phyloP scores from a whole-genome alignment of 768 basidiomycete species.

The Collybiopsis luxurians region DNA sequence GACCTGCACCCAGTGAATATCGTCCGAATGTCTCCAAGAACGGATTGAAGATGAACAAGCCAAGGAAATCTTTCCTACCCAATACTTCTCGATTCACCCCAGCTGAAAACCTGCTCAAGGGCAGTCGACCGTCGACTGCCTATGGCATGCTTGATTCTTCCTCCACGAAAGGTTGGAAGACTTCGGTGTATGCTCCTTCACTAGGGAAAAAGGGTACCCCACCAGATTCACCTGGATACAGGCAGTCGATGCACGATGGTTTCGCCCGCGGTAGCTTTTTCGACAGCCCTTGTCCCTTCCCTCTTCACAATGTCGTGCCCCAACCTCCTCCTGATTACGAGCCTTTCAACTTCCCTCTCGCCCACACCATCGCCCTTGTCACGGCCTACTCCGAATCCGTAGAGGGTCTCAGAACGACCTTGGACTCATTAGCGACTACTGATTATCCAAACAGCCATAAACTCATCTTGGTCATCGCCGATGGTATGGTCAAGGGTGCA shows the following conservation, averaged over 20 bases:
- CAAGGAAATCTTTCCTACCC: conserved; percentile 59
- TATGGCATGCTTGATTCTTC: conserved; percentile 66
- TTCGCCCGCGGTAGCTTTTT: conserved; percentile 44
- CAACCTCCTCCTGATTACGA: conserved; percentile 91
- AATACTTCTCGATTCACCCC: conserved; percentile 75
- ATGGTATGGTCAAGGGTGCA: conserved; percentile 97
- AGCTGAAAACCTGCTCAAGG: conserved; percentile 54
- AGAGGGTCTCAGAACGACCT: conserved; percentile 92
- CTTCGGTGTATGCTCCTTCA: conserved; percentile 47
- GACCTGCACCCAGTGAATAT: conserved; percentile 85
- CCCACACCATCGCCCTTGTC: conserved; percentile 92
- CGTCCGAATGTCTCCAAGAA: conserved; percentile 85
- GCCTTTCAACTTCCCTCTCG: conserved; percentile 94
- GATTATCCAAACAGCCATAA: conserved; percentile 99
- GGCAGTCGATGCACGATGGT: conserved; percentile 67
- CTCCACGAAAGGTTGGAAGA: conserved; percentile 41
- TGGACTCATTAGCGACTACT: conserved; percentile 98
- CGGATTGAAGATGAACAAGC: conserved; percentile 49
- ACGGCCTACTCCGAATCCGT: conserved; percentile 98
- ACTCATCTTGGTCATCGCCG: conserved; percentile 90
- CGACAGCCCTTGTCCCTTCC: conserved; percentile 89
- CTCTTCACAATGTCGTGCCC: conserved; percentile 83
- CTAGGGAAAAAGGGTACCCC: conserved; percentile 60
- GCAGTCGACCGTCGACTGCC: conserved; percentile 56
- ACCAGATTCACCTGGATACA: conserved; percentile 68